Conservation (phyloP, 176 grass and related monocot species). For the Thalia dealbata region DNA sequence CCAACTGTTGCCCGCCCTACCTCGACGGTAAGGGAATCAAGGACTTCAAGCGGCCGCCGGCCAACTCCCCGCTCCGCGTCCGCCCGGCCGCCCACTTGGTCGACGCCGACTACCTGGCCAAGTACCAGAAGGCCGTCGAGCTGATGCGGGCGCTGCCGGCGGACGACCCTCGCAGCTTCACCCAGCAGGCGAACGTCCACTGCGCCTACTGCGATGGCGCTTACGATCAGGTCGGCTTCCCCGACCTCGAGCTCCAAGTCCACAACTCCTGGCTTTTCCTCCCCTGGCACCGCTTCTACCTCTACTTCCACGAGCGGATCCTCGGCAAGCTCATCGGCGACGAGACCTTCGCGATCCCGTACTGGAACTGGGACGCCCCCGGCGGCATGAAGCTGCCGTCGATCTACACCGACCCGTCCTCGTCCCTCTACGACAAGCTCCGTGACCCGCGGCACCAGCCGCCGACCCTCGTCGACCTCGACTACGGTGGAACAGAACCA, state of each 20-base stretch:
- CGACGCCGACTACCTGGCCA: slow-evolving; percentile 33
- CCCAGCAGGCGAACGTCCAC: slow-evolving; percentile 47
- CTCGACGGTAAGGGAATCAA: not conserved
- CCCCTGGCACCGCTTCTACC: slow-evolving; percentile 42
- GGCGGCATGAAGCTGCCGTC: slow-evolving; percentile 35
- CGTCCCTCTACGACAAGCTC: slow-evolving; percentile 25
- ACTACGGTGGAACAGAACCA: slow-evolving; percentile 19
- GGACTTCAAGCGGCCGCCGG: slow-evolving; percentile 42
- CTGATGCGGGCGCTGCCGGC: slow-evolving; percentile 59
- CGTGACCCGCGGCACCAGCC: slow-evolving; percentile 22
- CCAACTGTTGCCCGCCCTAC: slow-evolving; percentile 45
- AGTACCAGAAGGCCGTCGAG: slow-evolving; percentile 44
- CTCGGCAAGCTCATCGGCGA: slow-evolving; percentile 52
- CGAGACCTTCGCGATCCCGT: slow-evolving; percentile 31
- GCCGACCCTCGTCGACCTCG: slow-evolving; percentile 21
- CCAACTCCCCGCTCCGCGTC: slow-evolving; percentile 33
- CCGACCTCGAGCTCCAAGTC: slow-evolving; percentile 36
- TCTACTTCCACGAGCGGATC: slow-evolving; percentile 47
- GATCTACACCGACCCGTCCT: slow-evolving; percentile 24
- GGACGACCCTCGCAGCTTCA: slow-evolving; percentile 72
- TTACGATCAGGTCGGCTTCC: slow-evolving; percentile 26
- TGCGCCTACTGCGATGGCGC: slow-evolving; percentile 37
- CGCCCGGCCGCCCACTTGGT: slow-evolving; percentile 54
- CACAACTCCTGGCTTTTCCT: slow-evolving; percentile 48
- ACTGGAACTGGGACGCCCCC: slow-evolving; percentile 39